These are phyloP conservation scores for Solanum virginianum DNA, from an alignment of 257 asterid species.

Conservation along the genomic window DNA sequence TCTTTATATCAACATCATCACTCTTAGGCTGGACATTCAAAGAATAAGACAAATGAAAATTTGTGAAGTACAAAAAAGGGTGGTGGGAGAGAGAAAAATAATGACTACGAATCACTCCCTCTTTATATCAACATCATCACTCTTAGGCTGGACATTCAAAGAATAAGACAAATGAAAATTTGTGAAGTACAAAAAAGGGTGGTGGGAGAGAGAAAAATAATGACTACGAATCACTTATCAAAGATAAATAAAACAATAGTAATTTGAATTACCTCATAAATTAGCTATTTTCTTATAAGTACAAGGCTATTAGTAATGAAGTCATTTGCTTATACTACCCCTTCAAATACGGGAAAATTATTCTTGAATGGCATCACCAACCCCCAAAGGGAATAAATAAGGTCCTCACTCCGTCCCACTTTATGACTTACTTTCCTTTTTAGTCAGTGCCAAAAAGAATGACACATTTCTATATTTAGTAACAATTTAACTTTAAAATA, in stretches of 20 bases:
- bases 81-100: neutral
- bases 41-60: conserved; percentile 6
- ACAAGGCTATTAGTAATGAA: neutral
- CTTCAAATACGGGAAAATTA: neutral
- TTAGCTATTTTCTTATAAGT: neutral
- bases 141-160: conserved; percentile 44
- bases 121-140: conserved; percentile 52
- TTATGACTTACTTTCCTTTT: too few relatives aligned
- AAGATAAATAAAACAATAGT: neutral
- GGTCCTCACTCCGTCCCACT: neutral
- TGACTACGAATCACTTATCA: neutral
- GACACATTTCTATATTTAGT: too few relatives aligned
- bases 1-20: conserved; percentile 53
- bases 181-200: neutral
- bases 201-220: neutral
- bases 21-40: conserved; percentile 44
- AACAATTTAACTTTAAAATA: too few relatives aligned
- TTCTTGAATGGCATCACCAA: neutral
- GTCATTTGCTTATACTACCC: neutral
- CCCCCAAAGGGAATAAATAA: neutral
- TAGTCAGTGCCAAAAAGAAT: too few relatives aligned
- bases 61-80: neutral
- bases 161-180: conserved; percentile 2
- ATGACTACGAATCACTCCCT: too few relatives aligned
- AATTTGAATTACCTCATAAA: neutral